Conservation (phyloP, 2,329 filamentous ascomycete genomes). For the Alternaria solani region DNA sequence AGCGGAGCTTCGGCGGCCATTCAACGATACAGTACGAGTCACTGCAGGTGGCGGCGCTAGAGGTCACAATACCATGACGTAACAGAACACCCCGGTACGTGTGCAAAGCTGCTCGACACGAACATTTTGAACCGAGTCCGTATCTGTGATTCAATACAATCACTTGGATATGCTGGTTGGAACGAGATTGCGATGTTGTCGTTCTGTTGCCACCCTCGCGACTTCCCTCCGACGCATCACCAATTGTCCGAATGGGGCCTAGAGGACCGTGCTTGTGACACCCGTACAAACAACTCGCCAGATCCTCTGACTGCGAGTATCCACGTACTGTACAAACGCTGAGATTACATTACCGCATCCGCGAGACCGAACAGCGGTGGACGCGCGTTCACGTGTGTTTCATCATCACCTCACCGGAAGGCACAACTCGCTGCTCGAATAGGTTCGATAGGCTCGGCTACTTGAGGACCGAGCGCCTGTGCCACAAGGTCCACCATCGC, state of each 20-base stretch:
- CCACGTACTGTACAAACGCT: background rate
- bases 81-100: background rate
- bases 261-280: slow-evolving; percentile 7
- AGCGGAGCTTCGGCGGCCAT: background rate
- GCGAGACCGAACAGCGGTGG: slow-evolving; percentile 1
- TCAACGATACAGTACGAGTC: background rate
- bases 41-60: background rate
- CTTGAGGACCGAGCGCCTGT: slow-evolving; percentile 6
- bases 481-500: background rate
- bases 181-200: background rate
- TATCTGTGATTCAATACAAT: background rate
- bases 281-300: slow-evolving; percentile 6
- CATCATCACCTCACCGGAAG: slow-evolving; percentile 14
- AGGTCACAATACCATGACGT: background rate
- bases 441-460: slow-evolving; percentile 2
- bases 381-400: slow-evolving; percentile 13
- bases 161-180: background rate
- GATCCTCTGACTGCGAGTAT: background rate
- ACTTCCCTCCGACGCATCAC: slow-evolving; percentile 4
- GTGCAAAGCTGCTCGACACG: background rate
- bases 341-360: background rate
- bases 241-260: slow-evolving; percentile 3
- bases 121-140: background rate
- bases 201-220: background rate
- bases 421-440: background rate